Evolutionary conservation across 2,329 filamentous ascomycete species (phyloP), one percentile per base, ranked within the genome.

Genomic region (Diplodia seriata): DNA sequence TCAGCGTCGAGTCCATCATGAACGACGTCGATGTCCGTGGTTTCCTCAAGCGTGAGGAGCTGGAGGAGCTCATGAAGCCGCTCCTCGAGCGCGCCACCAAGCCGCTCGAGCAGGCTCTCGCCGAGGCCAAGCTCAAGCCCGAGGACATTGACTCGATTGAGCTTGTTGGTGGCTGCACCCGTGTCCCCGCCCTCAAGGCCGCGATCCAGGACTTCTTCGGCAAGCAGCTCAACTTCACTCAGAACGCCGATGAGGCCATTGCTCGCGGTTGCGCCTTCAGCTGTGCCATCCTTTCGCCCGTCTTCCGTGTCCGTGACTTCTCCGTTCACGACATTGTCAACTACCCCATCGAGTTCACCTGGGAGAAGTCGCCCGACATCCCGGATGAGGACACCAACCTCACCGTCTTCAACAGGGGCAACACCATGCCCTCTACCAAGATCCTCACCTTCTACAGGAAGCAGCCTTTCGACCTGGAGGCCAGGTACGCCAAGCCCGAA

Each of bases 371-470:
- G 31, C 89, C 93, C 69, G 95, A 99, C 76, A 99, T 99, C 74
- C 95, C 95, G 31, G 95, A 99, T 75, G 95, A 99, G 85, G 95
- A 98, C 80, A 98, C 95, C 67, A 96, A 90, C 84, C 85, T 99
- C 74, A 97, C 92, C 43, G 95, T 99, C 76, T 99, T 99, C 84
- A 96, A 95, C 87, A 93, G 91, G 81, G 94, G 94, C 80, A 97
- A 97, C 77, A 89, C 97, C 71, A 90, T 99, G 86, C 95, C 95
- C 66, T 98, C 94, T 6, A 99, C 95, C 72, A 99, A 99, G 87
- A 98, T 99, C 73, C 89, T 99, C 66, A 99, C 95, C 49, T 99
- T 99, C 85, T 99, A 98, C 87, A 91, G 95, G 74, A 98, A 98
- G 85, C 93, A 98, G 82, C 87, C 93, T 56, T 99, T 98, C 80